Conservation (phyloP, 2,329 filamentous ascomycete genomes). For the Colletotrichum aenigma region DNA sequence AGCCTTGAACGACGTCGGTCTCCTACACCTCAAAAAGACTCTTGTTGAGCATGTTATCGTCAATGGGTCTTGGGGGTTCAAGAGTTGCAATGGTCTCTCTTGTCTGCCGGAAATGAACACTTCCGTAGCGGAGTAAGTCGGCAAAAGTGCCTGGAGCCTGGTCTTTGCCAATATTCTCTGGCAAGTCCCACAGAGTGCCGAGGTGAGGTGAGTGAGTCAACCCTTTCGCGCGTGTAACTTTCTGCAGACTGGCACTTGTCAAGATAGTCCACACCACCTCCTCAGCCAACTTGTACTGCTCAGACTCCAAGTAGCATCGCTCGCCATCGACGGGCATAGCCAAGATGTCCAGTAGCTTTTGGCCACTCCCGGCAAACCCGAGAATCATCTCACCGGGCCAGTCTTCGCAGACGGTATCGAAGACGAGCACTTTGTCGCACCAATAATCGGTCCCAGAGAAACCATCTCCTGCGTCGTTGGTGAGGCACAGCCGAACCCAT, state of each 20-base stretch:
- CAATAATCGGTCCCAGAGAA: slow-evolving; percentile 38
- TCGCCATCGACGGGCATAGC: slow-evolving; percentile 22
- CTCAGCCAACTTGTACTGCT: slow-evolving; percentile 27
- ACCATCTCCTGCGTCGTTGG: slow-evolving; percentile 35
- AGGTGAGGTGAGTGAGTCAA: slow-evolving; percentile 27
- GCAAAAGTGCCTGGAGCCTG: slow-evolving; percentile 35
- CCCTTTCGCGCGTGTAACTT: slow-evolving; percentile 37
- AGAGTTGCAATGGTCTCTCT: slow-evolving; percentile 28
- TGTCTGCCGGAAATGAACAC: slow-evolving; percentile 36
- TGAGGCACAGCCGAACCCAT: slow-evolving; percentile 35
- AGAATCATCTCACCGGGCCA: slow-evolving; percentile 22
- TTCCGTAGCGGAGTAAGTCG: slow-evolving; percentile 37
- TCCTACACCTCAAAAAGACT: not conserved
- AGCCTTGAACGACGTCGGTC: not conserved
- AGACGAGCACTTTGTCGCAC: slow-evolving; percentile 33
- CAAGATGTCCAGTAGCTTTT: slow-evolving; percentile 26
- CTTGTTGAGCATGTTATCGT: not conserved
- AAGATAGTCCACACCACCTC: slow-evolving; percentile 32
- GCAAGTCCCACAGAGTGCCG: slow-evolving; percentile 32
- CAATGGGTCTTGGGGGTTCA: not conserved
- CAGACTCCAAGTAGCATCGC: slow-evolving; percentile 12
- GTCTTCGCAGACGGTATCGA: slow-evolving; percentile 30
- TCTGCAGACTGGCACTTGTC: slow-evolving; percentile 34
- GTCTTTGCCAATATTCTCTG: slow-evolving; percentile 35
- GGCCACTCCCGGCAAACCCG: slow-evolving; percentile 17